Conservation (phyloP, 2,329 filamentous ascomycete species). For the Huntiella bhutanensis region DNA sequence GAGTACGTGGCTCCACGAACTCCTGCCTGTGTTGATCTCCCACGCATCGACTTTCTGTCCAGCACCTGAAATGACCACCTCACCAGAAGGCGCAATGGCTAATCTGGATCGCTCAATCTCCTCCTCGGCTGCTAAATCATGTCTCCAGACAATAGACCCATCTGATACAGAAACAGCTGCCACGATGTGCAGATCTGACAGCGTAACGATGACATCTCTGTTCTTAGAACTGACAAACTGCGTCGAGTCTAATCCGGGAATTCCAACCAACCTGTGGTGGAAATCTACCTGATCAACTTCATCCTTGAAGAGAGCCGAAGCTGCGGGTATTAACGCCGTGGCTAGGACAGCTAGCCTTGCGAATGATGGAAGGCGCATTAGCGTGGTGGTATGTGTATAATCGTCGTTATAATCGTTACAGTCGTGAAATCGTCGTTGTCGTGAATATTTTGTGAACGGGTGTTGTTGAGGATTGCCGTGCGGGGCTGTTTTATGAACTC, state of each 20-base stretch:
- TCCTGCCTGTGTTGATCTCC: slow-evolving; percentile 65
- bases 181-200: slow-evolving; percentile 67
- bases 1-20: slow-evolving; percentile 47
- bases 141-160: slow-evolving; percentile 72
- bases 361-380: no score
- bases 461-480: no score
- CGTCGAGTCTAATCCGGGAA: slow-evolving; percentile 64
- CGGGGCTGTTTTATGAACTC: no score
- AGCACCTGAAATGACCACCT: slow-evolving; percentile 55
- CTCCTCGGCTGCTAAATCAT: slow-evolving; percentile 35
- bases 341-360: no score
- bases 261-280: slow-evolving; percentile 73
- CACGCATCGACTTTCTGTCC: slow-evolving; percentile 57
- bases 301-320: slow-evolving; percentile 60
- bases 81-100: slow-evolving; percentile 59
- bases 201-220: slow-evolving; percentile 75
- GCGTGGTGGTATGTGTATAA: no score
- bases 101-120: slow-evolving; percentile 32
- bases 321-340: neutral
- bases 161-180: slow-evolving; percentile 80
- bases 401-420: no score
- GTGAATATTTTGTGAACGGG: no score
- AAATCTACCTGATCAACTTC: slow-evolving; percentile 87
- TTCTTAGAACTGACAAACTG: slow-evolving; percentile 92
- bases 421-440: no score